Evolutionary conservation across 768 basidiomycete genomes (phyloP).

Genomic region (Lepiota venenata): DNA sequence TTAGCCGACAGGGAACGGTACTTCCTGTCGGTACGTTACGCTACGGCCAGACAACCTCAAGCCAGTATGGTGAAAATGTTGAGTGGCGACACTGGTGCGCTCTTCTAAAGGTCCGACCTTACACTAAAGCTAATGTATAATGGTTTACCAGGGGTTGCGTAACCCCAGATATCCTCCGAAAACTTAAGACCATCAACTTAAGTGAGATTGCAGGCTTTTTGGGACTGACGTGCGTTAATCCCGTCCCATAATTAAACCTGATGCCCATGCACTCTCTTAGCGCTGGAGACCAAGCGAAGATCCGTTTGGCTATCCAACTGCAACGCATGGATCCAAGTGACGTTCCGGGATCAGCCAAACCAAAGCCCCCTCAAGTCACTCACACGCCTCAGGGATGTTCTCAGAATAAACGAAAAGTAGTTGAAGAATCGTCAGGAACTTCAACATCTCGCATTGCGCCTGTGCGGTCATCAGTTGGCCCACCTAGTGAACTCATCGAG

Average conservation of each 20-base stretch:
- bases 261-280: constrained; percentile 27
- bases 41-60: constrained; percentile 51
- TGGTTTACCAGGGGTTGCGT: constrained; percentile 61
- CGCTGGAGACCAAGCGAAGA: constrained; percentile 57
- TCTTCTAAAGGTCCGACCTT: constrained; percentile 1
- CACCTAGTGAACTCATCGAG: constrained; percentile 33
- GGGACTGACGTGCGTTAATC: constrained; percentile 41
- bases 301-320: constrained; percentile 52
- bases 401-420: constrained; percentile 12
- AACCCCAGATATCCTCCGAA: constrained; percentile 49
- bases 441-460: neutral
- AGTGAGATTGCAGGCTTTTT: constrained; percentile 48
- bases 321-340: constrained; percentile 56
- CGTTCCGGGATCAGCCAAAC: constrained; percentile 44
- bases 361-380: neutral
- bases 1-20: constrained; percentile 31
- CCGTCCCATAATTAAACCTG: neutral
- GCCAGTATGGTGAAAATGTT: constrained; percentile 56
- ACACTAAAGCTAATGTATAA: neutral
- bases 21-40: constrained; percentile 56
- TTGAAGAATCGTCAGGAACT: neutral
- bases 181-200: constrained; percentile 41
- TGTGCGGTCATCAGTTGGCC: neutral
- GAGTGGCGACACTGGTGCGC: constrained; percentile 77
- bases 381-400: constrained; percentile 7